Evolutionary conservation across 208 protist genomes (phyloP), one percentile per base, ranked within the genome.

Genomic region (Leishmania tarentolae): DNA sequence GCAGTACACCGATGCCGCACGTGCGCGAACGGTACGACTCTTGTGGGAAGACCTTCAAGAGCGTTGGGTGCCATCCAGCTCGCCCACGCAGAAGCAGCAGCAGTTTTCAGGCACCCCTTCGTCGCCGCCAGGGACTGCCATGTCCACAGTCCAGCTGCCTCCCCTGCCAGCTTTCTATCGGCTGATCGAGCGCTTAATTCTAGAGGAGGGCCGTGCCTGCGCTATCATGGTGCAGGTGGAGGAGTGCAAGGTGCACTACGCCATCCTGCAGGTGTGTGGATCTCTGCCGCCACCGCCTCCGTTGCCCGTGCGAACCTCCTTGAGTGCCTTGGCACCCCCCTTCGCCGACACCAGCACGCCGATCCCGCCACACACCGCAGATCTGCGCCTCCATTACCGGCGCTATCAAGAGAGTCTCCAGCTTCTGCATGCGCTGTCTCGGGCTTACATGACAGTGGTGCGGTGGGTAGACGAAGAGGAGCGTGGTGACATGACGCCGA

Each of bases 171-270:
- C 2, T n/a, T 83, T 84, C n/a, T 56, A 81, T 15, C 37, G 8
- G 13, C 17, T 87, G 7, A 73, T 89, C 52, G 42, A 24, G n/a
- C 68, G 65, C 21, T 52, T 71, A 2, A 76, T 82, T 37, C 17
- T 52, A 13, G 56, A 59, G 44, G 90, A 93, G 79, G 31, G 61
- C 13, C 75, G 80, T 52, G 87, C 81, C 56, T 93, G 90, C 68
- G 83, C 84, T 53, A 69, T 82, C 5, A 85, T 88, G 65, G 68
- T 93, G 1, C 75, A 74, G 13, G 80, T 85, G 71, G 90, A 93
- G 78, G 72, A 89, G 31, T 93, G 90, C 70, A 83, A 83, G 24
- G 81, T 91, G 53, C 86, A 91, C 74, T 86, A 88, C 70, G 73
- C 87, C 3, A 83, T 91, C 56, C 61, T 82, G 19, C 84, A 79